These are phyloP conservation scores for Daldinia loculata DNA, from an alignment of 495 filamentous ascomycete species.

Conservation along the genomic window DNA sequence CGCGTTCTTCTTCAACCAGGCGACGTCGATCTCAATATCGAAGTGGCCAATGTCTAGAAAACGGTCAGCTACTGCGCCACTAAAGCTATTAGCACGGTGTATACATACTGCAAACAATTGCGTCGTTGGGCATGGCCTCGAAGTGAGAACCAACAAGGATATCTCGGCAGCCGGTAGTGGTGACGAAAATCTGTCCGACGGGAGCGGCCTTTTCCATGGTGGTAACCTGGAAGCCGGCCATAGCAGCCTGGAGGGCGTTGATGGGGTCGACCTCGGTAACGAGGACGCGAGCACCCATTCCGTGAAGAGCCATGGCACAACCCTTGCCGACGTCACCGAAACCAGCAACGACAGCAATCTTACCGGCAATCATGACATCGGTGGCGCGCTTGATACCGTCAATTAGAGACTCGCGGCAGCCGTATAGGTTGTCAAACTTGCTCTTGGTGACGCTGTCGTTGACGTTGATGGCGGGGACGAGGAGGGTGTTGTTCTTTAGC, in stretches of 20 bases:
- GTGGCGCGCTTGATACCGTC: conserved; percentile 99
- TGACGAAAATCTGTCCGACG: conserved; percentile 96
- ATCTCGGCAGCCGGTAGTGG: conserved; percentile 98
- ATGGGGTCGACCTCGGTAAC: conserved; percentile 99
- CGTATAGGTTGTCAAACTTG: conserved; percentile 99
- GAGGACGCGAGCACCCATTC: conserved; percentile 96
- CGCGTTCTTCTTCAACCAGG: conserved; percentile 96
- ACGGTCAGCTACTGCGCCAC: conserved; percentile 23
- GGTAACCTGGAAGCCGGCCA: conserved; percentile 94
- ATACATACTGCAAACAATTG: conserved; percentile 95
- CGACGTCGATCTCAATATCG: conserved; percentile 99
- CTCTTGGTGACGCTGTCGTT: conserved; percentile 99
- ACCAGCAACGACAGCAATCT: conserved; percentile 95
- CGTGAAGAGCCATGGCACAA: conserved; percentile 91
- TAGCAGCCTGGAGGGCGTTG: conserved; percentile 98
- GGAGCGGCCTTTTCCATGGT: conserved; percentile 96
- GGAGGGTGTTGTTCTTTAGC: conserved; percentile 90
- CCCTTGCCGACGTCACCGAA: conserved; percentile 99
- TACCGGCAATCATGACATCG: conserved; percentile 99
- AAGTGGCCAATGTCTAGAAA: conserved; percentile 95
- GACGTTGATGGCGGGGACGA: conserved; percentile 97
- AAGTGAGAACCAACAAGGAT: conserved; percentile 94
- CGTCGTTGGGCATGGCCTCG: conserved; percentile 96
- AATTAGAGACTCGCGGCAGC: conserved; percentile 97
- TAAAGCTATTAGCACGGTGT: not conserved